Conservation (phyloP, 805 yeast species). For the Dipodascus geniculatus region DNA sequence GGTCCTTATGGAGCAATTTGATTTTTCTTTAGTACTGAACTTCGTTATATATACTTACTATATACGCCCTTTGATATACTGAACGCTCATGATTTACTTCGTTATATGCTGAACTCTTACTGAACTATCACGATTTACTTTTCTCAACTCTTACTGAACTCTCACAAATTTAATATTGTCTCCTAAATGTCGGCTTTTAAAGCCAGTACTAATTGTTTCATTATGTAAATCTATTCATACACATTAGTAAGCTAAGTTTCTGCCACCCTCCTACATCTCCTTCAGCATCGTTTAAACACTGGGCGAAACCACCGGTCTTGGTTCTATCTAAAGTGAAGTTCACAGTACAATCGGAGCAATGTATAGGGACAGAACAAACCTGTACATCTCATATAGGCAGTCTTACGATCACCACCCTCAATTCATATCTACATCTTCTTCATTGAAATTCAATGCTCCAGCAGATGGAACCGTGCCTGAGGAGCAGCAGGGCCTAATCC, state of each 20-base stretch:
- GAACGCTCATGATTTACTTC: not conserved
- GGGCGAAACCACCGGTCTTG: no score
- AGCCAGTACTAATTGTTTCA: no score
- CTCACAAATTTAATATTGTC: no score
- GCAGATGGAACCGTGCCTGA: constrained; percentile 33
- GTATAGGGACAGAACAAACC: constrained; percentile 93
- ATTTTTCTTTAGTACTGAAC: not conserved
- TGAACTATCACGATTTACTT: not conserved
- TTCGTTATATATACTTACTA: no score
- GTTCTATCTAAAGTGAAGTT: no score
- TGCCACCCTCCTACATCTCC: no score
- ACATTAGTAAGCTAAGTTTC: no score
- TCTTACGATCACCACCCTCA: constrained; percentile 63
- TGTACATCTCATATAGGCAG: constrained; percentile 76
- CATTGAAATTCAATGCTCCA: constrained; percentile 10
- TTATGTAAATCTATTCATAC: no score
- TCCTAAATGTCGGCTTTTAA: no score
- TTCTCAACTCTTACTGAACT: no score
- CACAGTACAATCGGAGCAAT: no score
- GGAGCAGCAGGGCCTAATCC: constrained; percentile 52
- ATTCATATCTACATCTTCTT: constrained; percentile 7
- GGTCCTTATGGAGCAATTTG: constrained; percentile 1
- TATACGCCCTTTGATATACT: not conserved
- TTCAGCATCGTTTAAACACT: no score
- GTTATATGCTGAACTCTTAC: not conserved